Percentiles rank a stretch among this genome's conserved stretches.
Conservation (phyloP, 1,139 yeast species). For the Kodamaea ohmeri region DNA sequence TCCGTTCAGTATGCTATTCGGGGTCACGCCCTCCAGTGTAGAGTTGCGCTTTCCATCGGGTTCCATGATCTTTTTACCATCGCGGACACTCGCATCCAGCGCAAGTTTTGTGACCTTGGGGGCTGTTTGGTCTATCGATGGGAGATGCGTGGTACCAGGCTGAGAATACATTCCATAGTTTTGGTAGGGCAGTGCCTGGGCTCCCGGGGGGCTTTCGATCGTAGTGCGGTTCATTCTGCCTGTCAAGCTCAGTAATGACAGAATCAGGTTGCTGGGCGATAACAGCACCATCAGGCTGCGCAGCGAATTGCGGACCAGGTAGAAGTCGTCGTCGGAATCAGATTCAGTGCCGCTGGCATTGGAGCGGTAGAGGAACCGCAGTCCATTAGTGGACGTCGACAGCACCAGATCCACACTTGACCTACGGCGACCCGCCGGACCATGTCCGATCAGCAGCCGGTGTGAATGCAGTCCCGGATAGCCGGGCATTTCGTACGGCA, state of each 20-base stretch:
- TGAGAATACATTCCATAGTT: too few relatives aligned
- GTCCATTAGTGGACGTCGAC: slow-evolving; percentile 33
- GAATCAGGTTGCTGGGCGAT: slow-evolving; percentile 48
- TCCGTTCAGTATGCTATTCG: too few relatives aligned
- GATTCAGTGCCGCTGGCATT: slow-evolving; percentile 25
- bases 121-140: not conserved
- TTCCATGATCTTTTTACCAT: too few relatives aligned
- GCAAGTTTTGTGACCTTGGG: not conserved
- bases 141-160: slow-evolving; percentile 1
- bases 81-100: slow-evolving; percentile 3
- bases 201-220: slow-evolving; percentile 1
- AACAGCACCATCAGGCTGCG: slow-evolving; percentile 21
- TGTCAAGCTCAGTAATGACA: slow-evolving; percentile 44
- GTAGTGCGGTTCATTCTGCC: slow-evolving; percentile 32
- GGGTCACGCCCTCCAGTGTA: too few relatives aligned
- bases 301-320: slow-evolving; percentile 23
- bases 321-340: slow-evolving; percentile 44
- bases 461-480: slow-evolving; percentile 3
- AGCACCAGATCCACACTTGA: slow-evolving; percentile 38
- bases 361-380: slow-evolving; percentile 31
- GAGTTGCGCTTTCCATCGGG: not conserved
- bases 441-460: slow-evolving; percentile 6
- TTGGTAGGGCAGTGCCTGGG: not conserved
- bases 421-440: slow-evolving; percentile 22
- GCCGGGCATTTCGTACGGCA: slow-evolving; percentile 49